phyloP scores from a whole-genome alignment of 2,329 filamentous ascomycete species.

The Aspergillus sp. region DNA sequence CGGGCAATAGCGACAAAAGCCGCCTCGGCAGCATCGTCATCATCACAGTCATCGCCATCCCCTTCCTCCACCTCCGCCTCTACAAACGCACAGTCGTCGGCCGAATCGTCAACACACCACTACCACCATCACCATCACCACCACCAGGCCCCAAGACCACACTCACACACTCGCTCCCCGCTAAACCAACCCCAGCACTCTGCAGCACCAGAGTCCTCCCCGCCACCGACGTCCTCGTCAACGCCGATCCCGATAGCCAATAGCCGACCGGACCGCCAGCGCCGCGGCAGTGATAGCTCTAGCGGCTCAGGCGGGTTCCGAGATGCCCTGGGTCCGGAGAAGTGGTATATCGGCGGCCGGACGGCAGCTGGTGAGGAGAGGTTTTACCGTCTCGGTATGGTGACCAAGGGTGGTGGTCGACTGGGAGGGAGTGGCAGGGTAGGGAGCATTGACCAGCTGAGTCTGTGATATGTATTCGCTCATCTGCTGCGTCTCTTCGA shows the following conservation, averaged over 20 bases:
- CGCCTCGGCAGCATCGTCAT: constrained; percentile 22
- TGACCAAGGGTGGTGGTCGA: constrained; percentile 49
- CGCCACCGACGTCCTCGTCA: constrained; percentile 34
- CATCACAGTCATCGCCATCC: constrained; percentile 23
- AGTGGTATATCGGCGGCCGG: constrained; percentile 57
- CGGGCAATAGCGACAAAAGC: constrained; percentile 56
- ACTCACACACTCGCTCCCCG: constrained; percentile 32
- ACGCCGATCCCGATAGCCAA: constrained; percentile 45
- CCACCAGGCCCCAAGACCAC: constrained; percentile 22
- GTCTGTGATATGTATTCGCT: constrained; percentile 42
- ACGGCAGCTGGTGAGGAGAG: constrained; percentile 53
- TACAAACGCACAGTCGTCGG: not conserved
- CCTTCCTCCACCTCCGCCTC: constrained; percentile 15
- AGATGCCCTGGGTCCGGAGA: constrained; percentile 52
- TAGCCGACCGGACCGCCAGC: constrained; percentile 41
- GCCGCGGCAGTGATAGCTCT: constrained; percentile 54
- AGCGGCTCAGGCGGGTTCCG: constrained; percentile 53
- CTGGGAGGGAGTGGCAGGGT: constrained; percentile 48
- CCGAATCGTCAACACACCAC: constrained; percentile 25
- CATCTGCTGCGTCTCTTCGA: not conserved
- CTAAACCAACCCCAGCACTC: constrained; percentile 41
- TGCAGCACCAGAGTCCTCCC: constrained; percentile 41
- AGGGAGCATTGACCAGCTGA: constrained; percentile 55
- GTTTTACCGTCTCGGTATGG: constrained; percentile 54
- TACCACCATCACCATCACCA: constrained; percentile 18